A percentile compares a stretch with the other conserved stretches of the same genome.
phyloP scores from a whole-genome alignment of 805 yeast species.

The Hanseniaspora meyeri region DNA sequence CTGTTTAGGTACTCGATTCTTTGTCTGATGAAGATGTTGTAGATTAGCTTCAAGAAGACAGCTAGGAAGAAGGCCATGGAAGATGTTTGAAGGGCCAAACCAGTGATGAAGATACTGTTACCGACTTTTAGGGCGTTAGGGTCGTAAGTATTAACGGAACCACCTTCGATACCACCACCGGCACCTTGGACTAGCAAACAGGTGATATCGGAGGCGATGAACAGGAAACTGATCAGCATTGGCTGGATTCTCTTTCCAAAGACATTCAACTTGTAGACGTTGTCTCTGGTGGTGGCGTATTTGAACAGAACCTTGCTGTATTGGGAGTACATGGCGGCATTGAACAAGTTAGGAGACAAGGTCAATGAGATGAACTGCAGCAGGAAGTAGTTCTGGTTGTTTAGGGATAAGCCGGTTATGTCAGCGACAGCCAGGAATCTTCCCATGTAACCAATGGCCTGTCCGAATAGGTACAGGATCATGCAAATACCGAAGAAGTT shows the following conservation, averaged over 20 bases:
- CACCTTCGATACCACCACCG: constrained; percentile 66
- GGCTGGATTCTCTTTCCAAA: constrained; percentile 29
- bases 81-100: constrained; percentile 63
- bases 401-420: constrained; percentile 15
- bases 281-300: constrained; percentile 32
- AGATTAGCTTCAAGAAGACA: constrained; percentile 38
- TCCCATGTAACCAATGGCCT: constrained; percentile 57
- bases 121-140: constrained; percentile 13
- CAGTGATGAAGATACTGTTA: constrained; percentile 51
- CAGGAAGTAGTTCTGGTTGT: constrained; percentile 34
- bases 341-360: constrained; percentile 68
- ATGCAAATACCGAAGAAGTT: constrained; percentile 40
- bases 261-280: constrained; percentile 19
- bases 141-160: constrained; percentile 27
- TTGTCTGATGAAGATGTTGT: constrained; percentile 27
- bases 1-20: constrained; percentile 20
- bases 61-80: constrained; percentile 51
- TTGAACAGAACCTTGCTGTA: constrained; percentile 55
- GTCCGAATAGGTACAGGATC: constrained; percentile 30
- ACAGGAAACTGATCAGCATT: constrained; percentile 35
- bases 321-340: constrained; percentile 71
- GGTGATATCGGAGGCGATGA: constrained; percentile 52
- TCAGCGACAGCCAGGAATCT: constrained; percentile 38
- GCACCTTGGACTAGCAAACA: constrained; percentile 56
- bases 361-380: constrained; percentile 60